phyloP scores from a whole-genome alignment of 345 rosid genomes.

The Schrenkiella parvula region DNA sequence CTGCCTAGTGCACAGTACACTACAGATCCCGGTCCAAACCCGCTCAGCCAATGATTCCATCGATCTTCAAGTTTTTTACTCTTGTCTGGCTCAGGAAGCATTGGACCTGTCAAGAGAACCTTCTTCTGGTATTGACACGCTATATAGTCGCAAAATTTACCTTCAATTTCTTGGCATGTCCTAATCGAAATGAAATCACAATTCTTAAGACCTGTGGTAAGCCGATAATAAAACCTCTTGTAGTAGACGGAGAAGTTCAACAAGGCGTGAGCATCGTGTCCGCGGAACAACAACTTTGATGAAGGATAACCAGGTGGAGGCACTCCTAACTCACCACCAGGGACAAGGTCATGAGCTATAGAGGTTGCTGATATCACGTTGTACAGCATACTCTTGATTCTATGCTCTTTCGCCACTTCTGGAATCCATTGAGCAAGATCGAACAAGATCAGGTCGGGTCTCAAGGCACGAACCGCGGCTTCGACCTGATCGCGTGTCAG shows the following conservation, averaged over 20 bases:
- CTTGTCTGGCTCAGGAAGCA: constrained; percentile 26
- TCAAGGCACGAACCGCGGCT: constrained; percentile 9
- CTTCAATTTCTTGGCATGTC: constrained; percentile 40
- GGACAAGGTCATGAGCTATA: constrained; percentile 17
- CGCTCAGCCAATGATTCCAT: constrained; percentile 3
- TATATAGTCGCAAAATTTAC: constrained; percentile 36
- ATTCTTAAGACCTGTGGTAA: constrained; percentile 1
- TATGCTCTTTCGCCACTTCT: background rate
- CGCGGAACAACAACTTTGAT: background rate
- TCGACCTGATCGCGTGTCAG: constrained; percentile 31
- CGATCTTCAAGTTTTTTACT: constrained; percentile 30
- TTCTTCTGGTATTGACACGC: background rate
- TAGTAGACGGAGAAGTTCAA: background rate
- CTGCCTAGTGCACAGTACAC: constrained; percentile 47
- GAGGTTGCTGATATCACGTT: background rate
- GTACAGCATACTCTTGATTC: constrained; percentile 5
- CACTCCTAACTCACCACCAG: constrained; percentile 11
- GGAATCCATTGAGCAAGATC: constrained; percentile 35
- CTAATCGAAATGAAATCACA: constrained; percentile 40
- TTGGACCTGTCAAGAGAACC: constrained; percentile 39
- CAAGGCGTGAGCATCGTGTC: constrained; percentile 14
- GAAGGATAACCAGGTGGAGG: constrained; percentile 36
- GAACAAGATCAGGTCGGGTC: constrained; percentile 32
- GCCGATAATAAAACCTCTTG: constrained; percentile 19
- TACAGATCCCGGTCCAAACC: constrained; percentile 17